phyloP scores from a whole-genome alignment of 106 monocot species.

The Amphibolis antarctica region DNA sequence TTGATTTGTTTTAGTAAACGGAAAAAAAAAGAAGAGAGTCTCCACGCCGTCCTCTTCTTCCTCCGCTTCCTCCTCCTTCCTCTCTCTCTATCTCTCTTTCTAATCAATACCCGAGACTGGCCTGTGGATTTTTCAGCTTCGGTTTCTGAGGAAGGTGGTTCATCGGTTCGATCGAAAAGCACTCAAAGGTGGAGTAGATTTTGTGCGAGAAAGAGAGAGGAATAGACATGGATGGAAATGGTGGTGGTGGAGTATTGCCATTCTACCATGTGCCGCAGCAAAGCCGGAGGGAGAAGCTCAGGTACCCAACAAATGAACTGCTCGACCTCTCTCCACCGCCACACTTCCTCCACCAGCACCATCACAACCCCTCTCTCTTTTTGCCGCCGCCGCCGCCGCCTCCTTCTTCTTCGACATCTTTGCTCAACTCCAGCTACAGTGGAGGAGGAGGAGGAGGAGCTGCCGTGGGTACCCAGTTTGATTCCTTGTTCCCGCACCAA shows the following conservation, averaged over 20 bases:
- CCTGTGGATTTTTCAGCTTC: no score
- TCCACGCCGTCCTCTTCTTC: neutral
- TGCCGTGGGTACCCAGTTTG: no score
- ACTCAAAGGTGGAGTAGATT: no score
- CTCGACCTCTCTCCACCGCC: constrained; percentile 2
- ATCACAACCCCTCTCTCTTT: constrained; percentile 3
- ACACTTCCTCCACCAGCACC: constrained; percentile 1
- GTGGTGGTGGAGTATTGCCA: neutral
- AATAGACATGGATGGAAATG: neutral
- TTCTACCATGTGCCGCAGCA: constrained; percentile 77
- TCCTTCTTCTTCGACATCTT: neutral
- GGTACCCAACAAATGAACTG: constrained; percentile 22
- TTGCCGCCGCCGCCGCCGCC: neutral
- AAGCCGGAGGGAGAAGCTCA: constrained; percentile 75
- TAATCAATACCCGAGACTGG: no score
- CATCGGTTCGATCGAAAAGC: no score
- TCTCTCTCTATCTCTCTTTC: neutral
- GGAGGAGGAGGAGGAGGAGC: no score
- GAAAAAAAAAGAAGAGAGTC: no score
- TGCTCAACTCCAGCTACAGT: constrained; percentile 9
- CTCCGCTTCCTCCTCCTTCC: constrained; percentile 3
- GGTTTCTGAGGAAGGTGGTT: no score
- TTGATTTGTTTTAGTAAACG: no score
- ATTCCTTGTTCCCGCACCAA: neutral
- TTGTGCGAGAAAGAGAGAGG: neutral